phyloP scores from a whole-genome alignment of 2,329 filamentous ascomycete genomes.

The Neocucurbitaria cava region DNA sequence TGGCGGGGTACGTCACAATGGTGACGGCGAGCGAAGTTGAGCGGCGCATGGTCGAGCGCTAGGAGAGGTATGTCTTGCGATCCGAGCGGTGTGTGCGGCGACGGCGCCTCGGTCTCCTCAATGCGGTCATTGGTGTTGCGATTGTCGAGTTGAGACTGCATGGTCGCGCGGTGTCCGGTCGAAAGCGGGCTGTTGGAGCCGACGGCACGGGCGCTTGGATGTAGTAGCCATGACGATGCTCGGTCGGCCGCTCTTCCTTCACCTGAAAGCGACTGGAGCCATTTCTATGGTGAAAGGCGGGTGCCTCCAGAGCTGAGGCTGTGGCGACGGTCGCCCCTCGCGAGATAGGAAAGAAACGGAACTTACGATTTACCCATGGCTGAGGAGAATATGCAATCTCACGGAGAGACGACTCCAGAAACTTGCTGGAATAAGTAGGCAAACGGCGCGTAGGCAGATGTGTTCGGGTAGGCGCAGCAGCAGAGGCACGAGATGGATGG shows the following conservation, averaged over 20 bases:
- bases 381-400: constrained; percentile 7
- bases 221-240: constrained; percentile 14
- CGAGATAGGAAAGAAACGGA: constrained; percentile 20
- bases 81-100: constrained; percentile 21
- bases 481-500: constrained; percentile 7
- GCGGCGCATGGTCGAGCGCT: constrained; percentile 26
- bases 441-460: constrained; percentile 21
- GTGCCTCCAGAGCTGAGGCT: constrained; percentile 18
- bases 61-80: constrained; percentile 32
- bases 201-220: constrained; percentile 1
- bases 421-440: constrained; percentile 13
- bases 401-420: constrained; percentile 2
- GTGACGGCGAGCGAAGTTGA: constrained; percentile 43
- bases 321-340: constrained; percentile 17
- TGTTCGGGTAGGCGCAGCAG: constrained; percentile 21
- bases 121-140: constrained; percentile 6
- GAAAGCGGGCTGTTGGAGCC: constrained; percentile 2
- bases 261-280: constrained; percentile 2
- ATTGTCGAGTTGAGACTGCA: constrained; percentile 11
- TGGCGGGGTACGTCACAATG: constrained; percentile 27
- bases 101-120: constrained; percentile 7
- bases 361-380: constrained; percentile 54
- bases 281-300: constrained; percentile 26
- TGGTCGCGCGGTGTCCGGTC: constrained; percentile 14
- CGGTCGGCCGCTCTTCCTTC: constrained; percentile 1